These are phyloP conservation scores for Kwoniella sp. DNA, from an alignment of 768 basidiomycete species.

Conservation along the genomic window DNA sequence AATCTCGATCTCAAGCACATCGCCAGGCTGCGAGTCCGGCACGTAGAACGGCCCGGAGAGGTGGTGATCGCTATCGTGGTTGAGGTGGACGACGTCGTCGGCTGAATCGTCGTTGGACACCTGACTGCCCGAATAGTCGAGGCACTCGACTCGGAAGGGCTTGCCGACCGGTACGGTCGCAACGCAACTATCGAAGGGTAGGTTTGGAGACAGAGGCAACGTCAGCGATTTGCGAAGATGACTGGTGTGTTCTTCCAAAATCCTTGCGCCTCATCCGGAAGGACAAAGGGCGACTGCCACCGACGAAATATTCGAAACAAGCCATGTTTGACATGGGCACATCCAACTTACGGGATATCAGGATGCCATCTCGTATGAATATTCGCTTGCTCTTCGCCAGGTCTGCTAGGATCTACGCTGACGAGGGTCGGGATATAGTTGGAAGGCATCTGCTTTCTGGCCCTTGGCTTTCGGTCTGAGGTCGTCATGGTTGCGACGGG, in stretches of 20 bases:
- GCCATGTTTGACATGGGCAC: too few relatives aligned
- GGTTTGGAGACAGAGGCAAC: background rate
- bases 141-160: slow-evolving; percentile 34
- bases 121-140: slow-evolving; percentile 38
- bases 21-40: slow-evolving; percentile 75
- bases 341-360: slow-evolving; percentile 32
- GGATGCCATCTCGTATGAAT: slow-evolving; percentile 40
- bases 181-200: slow-evolving; percentile 25
- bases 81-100: slow-evolving; percentile 32
- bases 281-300: too few relatives aligned
- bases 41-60: slow-evolving; percentile 76
- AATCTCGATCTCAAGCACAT: slow-evolving; percentile 77
- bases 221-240: background rate
- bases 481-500: slow-evolving; percentile 5
- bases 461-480: background rate
- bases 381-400: slow-evolving; percentile 23
- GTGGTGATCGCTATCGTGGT: slow-evolving; percentile 63
- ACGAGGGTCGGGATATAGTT: slow-evolving; percentile 32
- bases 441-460: background rate
- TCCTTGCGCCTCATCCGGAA: too few relatives aligned
- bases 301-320: too few relatives aligned
- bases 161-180: slow-evolving; percentile 25
- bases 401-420: slow-evolving; percentile 20
- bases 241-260: too few relatives aligned
- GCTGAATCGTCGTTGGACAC: slow-evolving; percentile 31